These are phyloP conservation scores for Cryptococcus hybrid DNA, from an alignment of 1,284 basidiomycete genomes.

Conservation along the genomic window DNA sequence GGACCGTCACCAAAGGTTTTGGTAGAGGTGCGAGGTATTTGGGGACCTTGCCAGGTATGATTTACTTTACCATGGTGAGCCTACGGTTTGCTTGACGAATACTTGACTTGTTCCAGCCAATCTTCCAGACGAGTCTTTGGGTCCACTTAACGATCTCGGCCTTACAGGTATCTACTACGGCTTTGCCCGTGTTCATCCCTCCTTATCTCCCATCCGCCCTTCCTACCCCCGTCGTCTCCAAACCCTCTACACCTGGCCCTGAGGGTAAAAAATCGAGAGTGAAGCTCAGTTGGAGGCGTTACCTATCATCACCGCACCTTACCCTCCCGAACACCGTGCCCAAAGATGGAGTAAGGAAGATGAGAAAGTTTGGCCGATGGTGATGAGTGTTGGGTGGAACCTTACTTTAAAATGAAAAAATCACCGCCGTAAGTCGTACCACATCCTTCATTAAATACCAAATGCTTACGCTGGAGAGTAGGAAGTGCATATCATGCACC, in stretches of 20 bases:
- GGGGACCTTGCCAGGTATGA: constrained; percentile 88
- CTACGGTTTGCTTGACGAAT: not conserved
- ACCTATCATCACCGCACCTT: constrained; percentile 37
- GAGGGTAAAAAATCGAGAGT: not conserved
- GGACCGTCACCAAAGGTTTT: constrained; percentile 81
- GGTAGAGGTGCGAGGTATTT: constrained; percentile 91
- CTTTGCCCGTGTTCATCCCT: constrained; percentile 75
- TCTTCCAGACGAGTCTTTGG: constrained; percentile 74
- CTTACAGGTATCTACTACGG: constrained; percentile 91
- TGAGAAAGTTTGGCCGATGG: constrained; percentile 82
- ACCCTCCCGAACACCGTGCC: constrained; percentile 28
- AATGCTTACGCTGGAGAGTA: constrained; percentile 42
- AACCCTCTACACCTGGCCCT: constrained; percentile 3
- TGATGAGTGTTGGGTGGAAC: constrained; percentile 99
- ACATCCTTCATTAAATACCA: not conserved
- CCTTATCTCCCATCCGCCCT: constrained; percentile 31
- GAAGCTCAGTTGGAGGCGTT: constrained; percentile 12
- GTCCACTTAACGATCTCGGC: constrained; percentile 64
- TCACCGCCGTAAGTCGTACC: constrained; percentile 74
- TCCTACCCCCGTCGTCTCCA: constrained; percentile 20
- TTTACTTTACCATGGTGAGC: not conserved
- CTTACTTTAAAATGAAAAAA: constrained; percentile 89
- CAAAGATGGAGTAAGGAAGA: constrained; percentile 57
- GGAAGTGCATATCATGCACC: constrained; percentile 96
- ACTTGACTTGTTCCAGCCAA: constrained; percentile 64